Evolutionary conservation across 805 yeast species (phyloP), one percentile per base, ranked within the genome.

Genomic region (Cyberlindnera sargentensis): DNA sequence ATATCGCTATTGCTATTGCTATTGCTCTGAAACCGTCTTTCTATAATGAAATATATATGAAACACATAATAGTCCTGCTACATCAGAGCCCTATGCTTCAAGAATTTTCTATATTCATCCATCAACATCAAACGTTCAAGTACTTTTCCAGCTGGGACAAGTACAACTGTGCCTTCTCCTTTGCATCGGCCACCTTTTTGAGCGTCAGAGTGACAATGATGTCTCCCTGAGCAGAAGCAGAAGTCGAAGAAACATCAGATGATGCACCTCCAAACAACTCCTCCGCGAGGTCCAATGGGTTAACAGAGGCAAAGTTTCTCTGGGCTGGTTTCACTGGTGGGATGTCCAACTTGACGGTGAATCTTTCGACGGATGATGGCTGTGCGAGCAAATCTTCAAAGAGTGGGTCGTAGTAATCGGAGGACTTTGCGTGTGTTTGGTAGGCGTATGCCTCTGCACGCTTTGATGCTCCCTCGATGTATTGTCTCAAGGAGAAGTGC

Each of bases 341-440:
- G 24, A 66, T 52, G 31, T 50, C 53, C 36, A 67, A 45, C n/a
- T 51, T 53, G 39, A 68, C 60, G 9, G 51, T 52, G 59, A 76
- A 78, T 55, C 81, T 72, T 40, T 64, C 72, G 2, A 66, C 51
- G 40, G 58, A 64, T 44, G 61, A 52, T 29, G 71, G 51, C 26
- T 77, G 75, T 0, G 78, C 72, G 42, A 80, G 52, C 43, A 82
- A 56, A 11, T 70, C 76, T 52, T 82, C 90, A 51, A 82, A 80
- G 5, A 73, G 48, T 5, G 82, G 74, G 53, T 82, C 88, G 46
- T 71, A 71, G 49, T 70, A 68, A 35, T 75, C 79, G 6, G 80
- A 72, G 35, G 61, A 35, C 36, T 56, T 57, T 50, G 59, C 66
- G 28, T 63, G 64, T 40, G 41, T 58, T 38, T 54, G 65, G 53